Conservation (phyloP, 1,284 basidiomycete genomes). For the Thecaphora thlaspeos region DNA sequence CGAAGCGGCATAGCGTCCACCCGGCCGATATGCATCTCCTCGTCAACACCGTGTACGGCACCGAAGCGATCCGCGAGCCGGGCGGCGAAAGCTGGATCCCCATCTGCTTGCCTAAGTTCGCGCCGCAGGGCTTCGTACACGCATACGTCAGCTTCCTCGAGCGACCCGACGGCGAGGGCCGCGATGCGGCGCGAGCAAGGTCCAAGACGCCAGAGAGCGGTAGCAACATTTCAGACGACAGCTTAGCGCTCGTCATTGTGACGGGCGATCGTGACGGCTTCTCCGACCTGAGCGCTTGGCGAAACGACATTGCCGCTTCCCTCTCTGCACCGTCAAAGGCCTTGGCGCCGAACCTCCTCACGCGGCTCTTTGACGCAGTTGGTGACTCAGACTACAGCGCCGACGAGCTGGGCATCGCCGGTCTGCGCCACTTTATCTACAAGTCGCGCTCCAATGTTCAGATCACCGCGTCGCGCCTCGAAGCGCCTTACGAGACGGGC, state of each 20-base stretch:
- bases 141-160: conserved; percentile 79
- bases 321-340: conserved; percentile 57
- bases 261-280: conserved; percentile 49
- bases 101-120: conserved; percentile 92
- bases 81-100: conserved; percentile 80
- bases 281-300: conserved; percentile 14
- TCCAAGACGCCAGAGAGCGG: background rate
- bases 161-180: conserved; percentile 2
- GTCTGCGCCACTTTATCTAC: conserved; percentile 89
- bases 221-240: conserved; percentile 15
- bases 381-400: conserved; percentile 30
- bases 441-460: conserved; percentile 85
- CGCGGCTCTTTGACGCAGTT: background rate
- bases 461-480: conserved; percentile 76
- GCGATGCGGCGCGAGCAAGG: background rate
- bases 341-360: background rate
- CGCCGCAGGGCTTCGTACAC: conserved; percentile 84
- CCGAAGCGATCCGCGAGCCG: conserved; percentile 61
- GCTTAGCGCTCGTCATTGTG: conserved; percentile 43
- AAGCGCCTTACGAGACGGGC: conserved; percentile 72
- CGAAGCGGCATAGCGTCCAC: conserved; percentile 89
- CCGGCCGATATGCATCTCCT: conserved; percentile 63
- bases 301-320: conserved; percentile 3
- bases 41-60: conserved; percentile 63
- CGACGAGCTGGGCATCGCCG: conserved; percentile 75